A percentile compares a stretch with the other conserved stretches of the same genome.
Conservation (phyloP, 202 grass and related monocot species). For the Digitaria exilis region DNA sequence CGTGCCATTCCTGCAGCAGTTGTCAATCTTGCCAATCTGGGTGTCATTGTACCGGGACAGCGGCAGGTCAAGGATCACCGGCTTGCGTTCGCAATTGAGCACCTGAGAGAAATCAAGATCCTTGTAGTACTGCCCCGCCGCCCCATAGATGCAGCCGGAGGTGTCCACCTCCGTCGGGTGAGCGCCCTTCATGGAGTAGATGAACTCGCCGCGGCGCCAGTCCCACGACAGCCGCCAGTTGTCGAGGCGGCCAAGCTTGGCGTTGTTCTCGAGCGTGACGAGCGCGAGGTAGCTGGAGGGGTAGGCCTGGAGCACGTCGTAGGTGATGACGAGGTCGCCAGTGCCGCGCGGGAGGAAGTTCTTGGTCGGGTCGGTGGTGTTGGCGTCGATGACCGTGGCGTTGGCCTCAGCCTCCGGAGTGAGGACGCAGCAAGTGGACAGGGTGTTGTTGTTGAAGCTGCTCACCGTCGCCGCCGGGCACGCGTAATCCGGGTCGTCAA, state of each 20-base stretch:
- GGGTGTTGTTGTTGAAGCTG: conserved; percentile 25
- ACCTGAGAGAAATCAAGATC: conserved; percentile 74
- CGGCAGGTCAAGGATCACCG: conserved; percentile 73
- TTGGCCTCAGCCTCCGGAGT: conserved; percentile 64
- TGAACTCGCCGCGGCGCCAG: conserved; percentile 86
- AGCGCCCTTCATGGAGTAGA: conserved; percentile 76
- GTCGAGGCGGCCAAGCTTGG: conserved; percentile 86
- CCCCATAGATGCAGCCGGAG: conserved; percentile 68
- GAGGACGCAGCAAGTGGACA: conserved; percentile 76
- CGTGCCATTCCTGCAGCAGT: conserved; percentile 95
- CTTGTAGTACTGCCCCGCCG: conserved; percentile 61
- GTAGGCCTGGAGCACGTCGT: conserved; percentile 78
- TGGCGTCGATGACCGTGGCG: conserved; percentile 48
- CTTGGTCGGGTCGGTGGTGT: conserved; percentile 61
- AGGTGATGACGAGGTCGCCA: conserved; percentile 89
- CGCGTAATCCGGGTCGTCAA: conserved; percentile 58
- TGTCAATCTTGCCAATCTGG: conserved; percentile 62
- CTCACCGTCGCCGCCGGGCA: conserved; percentile 53
- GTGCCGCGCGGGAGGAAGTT: conserved; percentile 59
- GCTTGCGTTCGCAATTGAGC: conserved; percentile 77
- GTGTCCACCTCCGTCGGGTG: conserved; percentile 62
- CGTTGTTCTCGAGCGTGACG: conserved; percentile 87
- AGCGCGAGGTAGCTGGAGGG: conserved; percentile 80
- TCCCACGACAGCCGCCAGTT: conserved; percentile 89
- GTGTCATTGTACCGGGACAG: conserved; percentile 85